phyloP scores from a whole-genome alignment of 2,329 filamentous ascomycete genomes.

The Botryotinia calthae region DNA sequence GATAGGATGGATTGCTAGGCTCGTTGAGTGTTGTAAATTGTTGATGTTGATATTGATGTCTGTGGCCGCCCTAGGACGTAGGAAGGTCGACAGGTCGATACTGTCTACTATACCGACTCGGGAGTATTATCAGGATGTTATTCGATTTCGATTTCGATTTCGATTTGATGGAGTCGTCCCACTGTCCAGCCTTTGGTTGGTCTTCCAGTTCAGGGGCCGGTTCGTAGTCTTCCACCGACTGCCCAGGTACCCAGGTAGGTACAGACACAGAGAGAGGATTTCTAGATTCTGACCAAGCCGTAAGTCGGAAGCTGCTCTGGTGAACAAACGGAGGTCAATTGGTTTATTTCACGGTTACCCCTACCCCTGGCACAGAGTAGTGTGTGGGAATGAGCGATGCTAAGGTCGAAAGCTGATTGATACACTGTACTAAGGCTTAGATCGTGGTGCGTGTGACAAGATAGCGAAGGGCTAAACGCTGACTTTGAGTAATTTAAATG shows the following conservation, averaged over 20 bases:
- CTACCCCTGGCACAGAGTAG: not conserved
- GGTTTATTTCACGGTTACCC: not conserved
- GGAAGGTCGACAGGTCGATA: not conserved
- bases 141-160: not conserved
- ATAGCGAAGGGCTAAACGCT: not conserved
- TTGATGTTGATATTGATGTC: not conserved
- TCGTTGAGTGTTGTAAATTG: not conserved
- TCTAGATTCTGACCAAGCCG: not conserved
- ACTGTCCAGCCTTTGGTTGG: not conserved
- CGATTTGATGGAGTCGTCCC: not conserved
- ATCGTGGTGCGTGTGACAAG: constrained; percentile 3
- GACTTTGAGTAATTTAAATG: not conserved
- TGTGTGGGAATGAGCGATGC: not conserved
- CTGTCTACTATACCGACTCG: not conserved
- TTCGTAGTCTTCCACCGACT: not conserved
- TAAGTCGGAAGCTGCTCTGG: not conserved
- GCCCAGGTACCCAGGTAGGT: not conserved
- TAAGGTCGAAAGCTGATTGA: not conserved
- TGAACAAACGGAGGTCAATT: not conserved
- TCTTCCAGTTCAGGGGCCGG: not conserved
- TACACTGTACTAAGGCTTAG: not conserved
- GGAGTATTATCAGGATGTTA: not conserved
- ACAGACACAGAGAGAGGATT: not conserved
- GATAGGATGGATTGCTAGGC: not conserved
- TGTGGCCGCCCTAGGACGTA: not conserved